Evolutionary conservation across 1,139 yeast genomes (phyloP), one percentile per base, ranked within the genome.

Genomic region (Taphrina communis): DNA sequence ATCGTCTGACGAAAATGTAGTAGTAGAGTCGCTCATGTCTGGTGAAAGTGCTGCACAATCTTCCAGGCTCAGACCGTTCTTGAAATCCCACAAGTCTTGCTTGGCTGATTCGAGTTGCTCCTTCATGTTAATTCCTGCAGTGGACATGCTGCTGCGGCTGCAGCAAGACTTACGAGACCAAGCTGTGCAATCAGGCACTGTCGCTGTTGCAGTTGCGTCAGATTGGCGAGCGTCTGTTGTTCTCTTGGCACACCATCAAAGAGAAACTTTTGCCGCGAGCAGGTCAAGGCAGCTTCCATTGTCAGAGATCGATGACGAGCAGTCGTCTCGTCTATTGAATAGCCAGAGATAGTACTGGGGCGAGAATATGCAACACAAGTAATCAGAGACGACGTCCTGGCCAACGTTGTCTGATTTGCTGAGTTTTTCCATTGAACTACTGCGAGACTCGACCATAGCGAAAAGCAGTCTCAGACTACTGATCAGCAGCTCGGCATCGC

Each of bases 181-280:
- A 60, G 48, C 11, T 39, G 17, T 17, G 57, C 46, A 25, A 60
- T 31, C 25, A 51, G 65, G 31, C 46, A 48, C 44, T 60, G 55
- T 14, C 53, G 36, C 48, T 31, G 52, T 21, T 60, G 56, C 17
- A 60, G 57, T 52, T 48, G 31, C 36, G 65, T 51, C 36, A 60
- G 57, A 39, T 60, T 60, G 36, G 38, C 42, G 19, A 60, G 57
- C 14, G 65, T 60, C 35, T 60, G 65, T 12, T 60, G 65, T 51
- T 60, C 56, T 48, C 65, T 35, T 0, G 56, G 57, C 17, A 60
- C 51, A 31, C 65, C 65, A 17, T 52, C 48, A 21, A 60, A 60
- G 21, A 60, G 57, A 48, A 44, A 60, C 48, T 51, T 51, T 52
- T 60, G 65, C 19, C 65, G 39, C 8, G 65, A 60, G 56, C 65